Evolutionary conservation across 129 eudicot genomes (phyloP), one percentile per base, ranked within the genome.

Genomic region (Ambrosia trifida): DNA sequence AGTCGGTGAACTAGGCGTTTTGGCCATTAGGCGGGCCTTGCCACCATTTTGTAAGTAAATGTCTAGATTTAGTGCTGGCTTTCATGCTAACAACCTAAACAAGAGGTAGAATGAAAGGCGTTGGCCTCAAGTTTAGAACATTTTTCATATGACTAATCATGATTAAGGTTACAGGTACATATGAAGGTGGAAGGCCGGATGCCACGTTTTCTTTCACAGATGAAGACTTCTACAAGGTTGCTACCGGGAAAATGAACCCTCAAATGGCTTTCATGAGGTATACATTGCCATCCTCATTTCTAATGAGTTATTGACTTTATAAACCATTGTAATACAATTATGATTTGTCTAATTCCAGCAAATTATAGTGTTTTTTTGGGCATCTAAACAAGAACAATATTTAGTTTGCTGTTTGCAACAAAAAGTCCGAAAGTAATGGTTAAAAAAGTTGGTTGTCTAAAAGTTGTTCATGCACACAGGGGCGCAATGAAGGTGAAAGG

Each of bases 261-360:
- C 99, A 94, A 79, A 75, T 90, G 63, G 99, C 99, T 74, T 94
- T 94, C 80, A 86, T 94, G 97, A 90, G 99, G 97, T 91, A 68
- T 64, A 16, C 6, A 33, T 53, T 41, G 7, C 20, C 11, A 52
- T 45, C 31, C 31, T 3, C 51, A 35, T 31, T 50, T 69, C 62
- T 28, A 7, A 59, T 10, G 4, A 58, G 7, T 17, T 45, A 66
- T 20, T 24, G 4, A 35, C 16, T 63, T 62, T 24, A 10, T 2
- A 30, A 32, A 72, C 18, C 38, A 38, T 70, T 32, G 24, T 12
- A 12, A 6, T 47, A 24, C 28, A 1, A 24, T 24, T 24, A 24
- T 1, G 28, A 24, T 24, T n/a, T 43, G 8, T 38, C 33, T 17
- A 47, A 72, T 30, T 31, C 56, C 35, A 72, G 44, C 11, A 44